Evolutionary conservation across 139 green algal species (phyloP), one percentile per base, ranked within the genome.

Genomic region (Asterochloris sp.): DNA sequence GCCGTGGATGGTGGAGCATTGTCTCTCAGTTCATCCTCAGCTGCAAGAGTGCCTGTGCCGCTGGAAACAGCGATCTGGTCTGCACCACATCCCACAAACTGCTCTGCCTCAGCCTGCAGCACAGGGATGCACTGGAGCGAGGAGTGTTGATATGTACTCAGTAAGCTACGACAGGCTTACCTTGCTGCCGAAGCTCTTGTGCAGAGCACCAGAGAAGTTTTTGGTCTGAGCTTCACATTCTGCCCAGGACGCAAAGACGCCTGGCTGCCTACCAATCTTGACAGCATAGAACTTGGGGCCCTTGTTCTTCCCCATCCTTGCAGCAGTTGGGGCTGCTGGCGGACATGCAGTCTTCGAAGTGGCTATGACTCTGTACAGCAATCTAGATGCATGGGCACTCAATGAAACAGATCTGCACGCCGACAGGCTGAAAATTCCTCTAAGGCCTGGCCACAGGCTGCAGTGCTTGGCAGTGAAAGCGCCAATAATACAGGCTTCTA

Each of bases 251-350:
- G 19, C 11, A 69, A 83, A 92, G 10, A 92, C 29, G 0, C 89
- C 89, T 14, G 82, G 38, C 4, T 27, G 11, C 0, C 85, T 76
- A 17, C 89, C 89, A 14, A 47, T 21, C 8, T 66, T 79, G n/a
- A 92, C 88, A n/a, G 82, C 87, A 62, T 90, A 90, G 38, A 64
- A 83, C 24, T 81, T 83, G 1, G 24, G 23, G 16, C 60, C 76
- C 21, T n/a, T 47, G 21, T 62, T 80, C 15, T 66, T 64, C 17
- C 38, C 38, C 74, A 79, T 79, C 27, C 12, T 0, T 29, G 54
- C 60, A 23, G 4, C 21, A 23, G 21, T 71, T 14, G 13, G 28
- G 61, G 61, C 61, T 14, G 66, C 66, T 71, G 66, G 38, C 38
- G 38, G 38, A 54, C 38, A 54, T 54, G 38, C 38, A 54, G 38